Percentiles rank a stretch among this genome's conserved stretches.
Evolutionary conservation across 495 filamentous ascomycete species (phyloP).

Genomic region (Hyphodiscus hymeniophilus): DNA sequence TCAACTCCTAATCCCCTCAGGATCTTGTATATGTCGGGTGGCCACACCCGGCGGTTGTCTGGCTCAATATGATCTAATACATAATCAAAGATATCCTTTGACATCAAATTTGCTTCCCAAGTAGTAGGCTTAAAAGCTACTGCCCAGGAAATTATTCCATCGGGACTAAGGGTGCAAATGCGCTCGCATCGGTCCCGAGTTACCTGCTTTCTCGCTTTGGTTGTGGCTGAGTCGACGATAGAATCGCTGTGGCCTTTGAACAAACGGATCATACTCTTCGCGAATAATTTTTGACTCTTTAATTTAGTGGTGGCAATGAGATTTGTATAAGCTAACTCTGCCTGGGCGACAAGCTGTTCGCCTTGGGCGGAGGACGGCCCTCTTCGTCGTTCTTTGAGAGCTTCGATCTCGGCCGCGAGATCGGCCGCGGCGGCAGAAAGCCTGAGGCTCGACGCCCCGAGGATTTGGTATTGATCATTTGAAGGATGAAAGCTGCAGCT

Average conservation of each 20-base stretch:
- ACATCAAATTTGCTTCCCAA: conserved; percentile 13
- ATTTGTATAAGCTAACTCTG: no score
- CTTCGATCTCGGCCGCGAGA: no score
- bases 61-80: conserved; percentile 12
- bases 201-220: conserved; percentile 9
- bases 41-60: conserved; percentile 4
- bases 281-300: conserved; percentile 8
- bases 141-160: conserved; percentile 14
- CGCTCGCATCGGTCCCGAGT: conserved; percentile 10
- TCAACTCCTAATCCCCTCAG: conserved; percentile 8
- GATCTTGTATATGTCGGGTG: conserved; percentile 13
- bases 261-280: conserved; percentile 11
- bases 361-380: no score
- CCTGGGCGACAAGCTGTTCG: no score
- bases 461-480: no score
- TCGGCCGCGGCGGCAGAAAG: no score
- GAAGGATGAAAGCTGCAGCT: no score
- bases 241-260: conserved; percentile 10
- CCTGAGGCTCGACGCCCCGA: no score
- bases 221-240: conserved; percentile 8
- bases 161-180: conserved; percentile 11
- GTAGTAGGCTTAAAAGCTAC: conserved; percentile 13
- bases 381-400: no score
- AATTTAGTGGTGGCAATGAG: conserved; percentile 7
- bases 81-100: conserved; percentile 16